Base-by-base conservation (phyloP, 2,329 filamentous ascomycete species). In the Ophiostoma montium region DNA sequence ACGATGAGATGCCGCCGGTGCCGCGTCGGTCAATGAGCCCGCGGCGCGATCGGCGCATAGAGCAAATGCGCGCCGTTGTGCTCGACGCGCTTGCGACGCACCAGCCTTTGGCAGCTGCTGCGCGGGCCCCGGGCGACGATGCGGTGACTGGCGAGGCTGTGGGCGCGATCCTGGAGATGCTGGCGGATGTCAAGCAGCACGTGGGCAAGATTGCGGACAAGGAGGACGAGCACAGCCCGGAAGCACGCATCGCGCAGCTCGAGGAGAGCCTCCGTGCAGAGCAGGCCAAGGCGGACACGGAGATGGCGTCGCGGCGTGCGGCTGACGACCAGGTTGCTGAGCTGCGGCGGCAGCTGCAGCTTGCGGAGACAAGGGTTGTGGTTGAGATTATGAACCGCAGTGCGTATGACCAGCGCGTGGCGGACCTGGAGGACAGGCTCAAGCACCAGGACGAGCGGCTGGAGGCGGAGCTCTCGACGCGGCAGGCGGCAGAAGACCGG, bases 11-110 rank as follows among this genome's bases (percentile, higher is more conserved):
- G 48, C 74, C 67, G 52, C 74, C 78, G 49, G 53, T 67, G 50
- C 67, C 72, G 54, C 72, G 78, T 61, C 80, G 86, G 47, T 84
- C 84, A 6, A 73, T 81, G 57, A 95, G 89, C 57, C 86, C 88
- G 16, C 76, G 78, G 50, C 76, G 82, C 53, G 87, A 94, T 60
- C 81, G 82, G 58, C 86, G 79, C 57, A 65, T 89, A 58, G 88
- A 95, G 51, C 87, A 90, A 62, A 86, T 98, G 55, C 82, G 82
- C 48, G 69, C 70, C 21, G 77, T 78, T 39, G 74, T 90, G 23
- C 67, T 82, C 48, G 90, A 96, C 56, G 87, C 84, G 30, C 67
- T 95, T 36, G 71, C 72, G 19, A 61, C 69, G 10, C 76, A 82
- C 49, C 71, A 77, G 46, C n/a, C n/a, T n/a, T n/a, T n/a, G 68